Conservation (phyloP, 768 basidiomycete species). For the Tricholomella constricta region DNA sequence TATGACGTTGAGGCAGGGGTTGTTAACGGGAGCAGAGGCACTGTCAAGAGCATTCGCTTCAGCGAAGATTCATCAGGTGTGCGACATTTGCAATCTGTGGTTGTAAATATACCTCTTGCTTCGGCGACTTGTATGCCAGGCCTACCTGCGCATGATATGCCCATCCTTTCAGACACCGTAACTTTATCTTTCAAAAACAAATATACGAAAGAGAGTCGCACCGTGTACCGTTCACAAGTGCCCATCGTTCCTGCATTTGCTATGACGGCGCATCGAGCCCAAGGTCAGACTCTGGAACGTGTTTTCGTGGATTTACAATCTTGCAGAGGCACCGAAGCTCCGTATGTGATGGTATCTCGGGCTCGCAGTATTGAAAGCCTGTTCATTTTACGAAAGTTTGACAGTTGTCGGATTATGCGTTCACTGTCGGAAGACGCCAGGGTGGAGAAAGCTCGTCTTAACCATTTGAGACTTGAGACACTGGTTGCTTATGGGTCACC, state of each 20-base stretch:
- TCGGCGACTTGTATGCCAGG: neutral
- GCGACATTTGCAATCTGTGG: constrained; percentile 20
- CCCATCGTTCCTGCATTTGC: constrained; percentile 31
- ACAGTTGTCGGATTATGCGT: neutral
- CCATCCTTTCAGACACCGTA: constrained; percentile 22
- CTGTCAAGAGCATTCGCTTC: constrained; percentile 19
- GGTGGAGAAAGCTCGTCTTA: neutral
- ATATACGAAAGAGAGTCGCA: neutral
- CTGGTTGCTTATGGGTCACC: no score
- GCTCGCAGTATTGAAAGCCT: constrained; percentile 17
- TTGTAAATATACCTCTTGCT: constrained; percentile 21
- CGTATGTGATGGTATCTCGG: constrained; percentile 36
- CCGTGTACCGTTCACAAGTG: constrained; percentile 21
- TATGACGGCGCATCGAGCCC: constrained; percentile 30
- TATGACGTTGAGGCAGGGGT: constrained; percentile 31
- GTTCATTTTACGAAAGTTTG: constrained; percentile 10
- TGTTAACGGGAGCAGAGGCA: constrained; percentile 31
- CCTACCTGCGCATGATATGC: neutral
- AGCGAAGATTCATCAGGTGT: constrained; percentile 14
- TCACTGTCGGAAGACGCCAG: neutral
- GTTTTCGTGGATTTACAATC: constrained; percentile 28
- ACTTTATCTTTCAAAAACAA: constrained; percentile 25
- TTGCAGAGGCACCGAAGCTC: constrained; percentile 20
- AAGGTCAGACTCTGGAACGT: constrained; percentile 28
- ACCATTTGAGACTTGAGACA: neutral